These are phyloP conservation scores for Petunia hybrid DNA, from an alignment of 305 asterid species.

Conservation along the genomic window DNA sequence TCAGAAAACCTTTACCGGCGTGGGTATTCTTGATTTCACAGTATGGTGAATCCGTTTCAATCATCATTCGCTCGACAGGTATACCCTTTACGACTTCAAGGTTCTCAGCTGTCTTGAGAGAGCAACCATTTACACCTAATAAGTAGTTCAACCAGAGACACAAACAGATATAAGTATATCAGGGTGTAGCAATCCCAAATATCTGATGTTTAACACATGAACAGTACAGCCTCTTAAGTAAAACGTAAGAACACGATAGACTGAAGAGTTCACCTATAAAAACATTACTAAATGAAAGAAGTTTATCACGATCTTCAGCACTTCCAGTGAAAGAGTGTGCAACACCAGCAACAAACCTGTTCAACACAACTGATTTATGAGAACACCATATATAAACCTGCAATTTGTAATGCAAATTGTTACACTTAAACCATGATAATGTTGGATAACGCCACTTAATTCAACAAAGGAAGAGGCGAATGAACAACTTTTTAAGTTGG, in stretches of 20 bases:
- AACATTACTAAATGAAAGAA: slow-evolving; percentile 72
- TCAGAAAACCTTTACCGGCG: slow-evolving; percentile 77
- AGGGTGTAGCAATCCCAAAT: slow-evolving; percentile 12
- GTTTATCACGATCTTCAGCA: slow-evolving; percentile 82
- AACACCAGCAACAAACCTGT: slow-evolving; percentile 84
- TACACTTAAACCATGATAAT: slow-evolving; percentile 9
- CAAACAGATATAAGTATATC: not conserved
- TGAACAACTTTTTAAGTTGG: slow-evolving; percentile 13
- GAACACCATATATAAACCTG: slow-evolving; percentile 4
- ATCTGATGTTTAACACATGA: not conserved
- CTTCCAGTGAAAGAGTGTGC: slow-evolving; percentile 94
- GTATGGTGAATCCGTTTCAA: slow-evolving; percentile 96
- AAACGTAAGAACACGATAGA: slow-evolving; percentile 9
- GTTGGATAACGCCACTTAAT: not conserved
- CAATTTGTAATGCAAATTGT: not conserved
- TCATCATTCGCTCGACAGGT: slow-evolving; percentile 83
- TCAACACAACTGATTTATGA: slow-evolving; percentile 25
- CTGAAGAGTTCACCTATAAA: slow-evolving; percentile 63
- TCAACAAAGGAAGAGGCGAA: not conserved
- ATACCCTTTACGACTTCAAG: slow-evolving; percentile 87
- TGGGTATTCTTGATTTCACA: slow-evolving; percentile 92
- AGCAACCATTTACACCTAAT: slow-evolving; percentile 88
- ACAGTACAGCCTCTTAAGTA: slow-evolving; percentile 33
- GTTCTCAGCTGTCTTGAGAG: slow-evolving; percentile 81
- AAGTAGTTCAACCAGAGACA: slow-evolving; percentile 30